Percentiles rank a stretch among this genome's conserved stretches.
Conservation (phyloP, 2,329 filamentous ascomycete species). For the Didymella lethalis region DNA sequence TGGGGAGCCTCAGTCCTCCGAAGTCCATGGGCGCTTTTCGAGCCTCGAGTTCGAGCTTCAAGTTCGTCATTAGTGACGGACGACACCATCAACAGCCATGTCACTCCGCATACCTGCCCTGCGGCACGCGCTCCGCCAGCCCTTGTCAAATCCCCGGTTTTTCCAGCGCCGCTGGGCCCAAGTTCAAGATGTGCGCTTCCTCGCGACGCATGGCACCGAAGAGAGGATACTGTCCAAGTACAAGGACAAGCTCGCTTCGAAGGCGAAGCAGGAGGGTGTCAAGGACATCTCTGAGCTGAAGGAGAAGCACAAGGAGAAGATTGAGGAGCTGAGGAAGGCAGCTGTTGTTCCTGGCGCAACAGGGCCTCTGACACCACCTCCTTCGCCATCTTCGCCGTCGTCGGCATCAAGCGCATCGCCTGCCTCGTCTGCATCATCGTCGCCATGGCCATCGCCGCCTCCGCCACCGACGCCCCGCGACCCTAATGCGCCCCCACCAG, state of each 20-base stretch:
- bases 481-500: constrained; percentile 49
- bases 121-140: constrained; percentile 43
- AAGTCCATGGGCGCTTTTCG: constrained; percentile 4
- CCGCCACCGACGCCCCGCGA: constrained; percentile 39
- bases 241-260: constrained; percentile 80
- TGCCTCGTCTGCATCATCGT: constrained; percentile 19
- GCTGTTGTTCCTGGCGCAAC: constrained; percentile 64
- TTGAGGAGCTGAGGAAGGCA: constrained; percentile 72
- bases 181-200: constrained; percentile 89
- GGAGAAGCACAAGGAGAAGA: constrained; percentile 84
- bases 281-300: constrained; percentile 78
- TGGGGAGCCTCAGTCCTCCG: constrained; percentile 4
- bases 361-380: constrained; percentile 50
- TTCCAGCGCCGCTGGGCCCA: constrained; percentile 85
- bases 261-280: constrained; percentile 77
- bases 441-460: constrained; percentile 40
- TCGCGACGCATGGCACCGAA: constrained; percentile 77
- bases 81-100: constrained; percentile 24
- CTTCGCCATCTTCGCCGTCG: constrained; percentile 23
- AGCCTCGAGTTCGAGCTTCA: constrained; percentile 13
- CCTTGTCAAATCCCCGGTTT: constrained; percentile 38
- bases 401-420: constrained; percentile 17
- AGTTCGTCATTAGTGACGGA: constrained; percentile 12
- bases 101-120: constrained; percentile 40
- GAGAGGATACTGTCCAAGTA: constrained; percentile 83